Evolutionary conservation across 306 rosid species (phyloP).

Genomic region (Cercis canadensis): DNA sequence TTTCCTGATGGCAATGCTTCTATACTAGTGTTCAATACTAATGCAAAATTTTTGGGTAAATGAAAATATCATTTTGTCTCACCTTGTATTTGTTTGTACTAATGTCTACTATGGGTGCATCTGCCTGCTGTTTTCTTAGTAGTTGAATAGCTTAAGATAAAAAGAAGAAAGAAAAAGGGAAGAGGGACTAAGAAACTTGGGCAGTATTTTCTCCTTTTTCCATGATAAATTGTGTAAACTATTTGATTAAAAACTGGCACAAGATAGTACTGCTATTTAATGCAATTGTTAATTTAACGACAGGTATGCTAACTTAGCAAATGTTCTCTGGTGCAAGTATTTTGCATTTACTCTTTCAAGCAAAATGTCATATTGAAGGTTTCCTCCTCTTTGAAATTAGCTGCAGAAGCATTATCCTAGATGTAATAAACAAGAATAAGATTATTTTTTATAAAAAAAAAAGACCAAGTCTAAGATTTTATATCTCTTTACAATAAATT

Average conservation of each 20-base stretch:
- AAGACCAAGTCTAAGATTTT: slow-evolving; percentile 25
- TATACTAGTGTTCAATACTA: too few relatives aligned
- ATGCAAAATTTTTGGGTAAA: slow-evolving; percentile 9
- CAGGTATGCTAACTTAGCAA: too few relatives aligned
- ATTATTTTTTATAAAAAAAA: not conserved
- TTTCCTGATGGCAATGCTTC: slow-evolving; percentile 32
- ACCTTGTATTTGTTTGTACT: slow-evolving; percentile 28
- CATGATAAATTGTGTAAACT: too few relatives aligned
- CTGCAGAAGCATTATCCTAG: slow-evolving; percentile 28
- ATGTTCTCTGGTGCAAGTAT: slow-evolving; percentile 25
- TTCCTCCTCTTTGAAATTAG: slow-evolving; percentile 2
- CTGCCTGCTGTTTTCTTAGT: not conserved
- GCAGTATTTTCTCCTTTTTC: too few relatives aligned
- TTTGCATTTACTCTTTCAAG: slow-evolving; percentile 29
- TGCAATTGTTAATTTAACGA: too few relatives aligned
- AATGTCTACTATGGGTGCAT: slow-evolving; percentile 19
- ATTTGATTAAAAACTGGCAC: not conserved
- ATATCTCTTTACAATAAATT: not conserved
- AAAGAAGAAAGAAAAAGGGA: not conserved
- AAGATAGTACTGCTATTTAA: slow-evolving; percentile 2
- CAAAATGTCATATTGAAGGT: slow-evolving; percentile 18
- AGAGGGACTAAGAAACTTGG: too few relatives aligned
- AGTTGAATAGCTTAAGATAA: not conserved
- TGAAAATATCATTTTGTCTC: slow-evolving; percentile 17
- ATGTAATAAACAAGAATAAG: slow-evolving; percentile 28